Conservation (phyloP, 805 yeast species). For the Wickerhamiella vanderwaltii region DNA sequence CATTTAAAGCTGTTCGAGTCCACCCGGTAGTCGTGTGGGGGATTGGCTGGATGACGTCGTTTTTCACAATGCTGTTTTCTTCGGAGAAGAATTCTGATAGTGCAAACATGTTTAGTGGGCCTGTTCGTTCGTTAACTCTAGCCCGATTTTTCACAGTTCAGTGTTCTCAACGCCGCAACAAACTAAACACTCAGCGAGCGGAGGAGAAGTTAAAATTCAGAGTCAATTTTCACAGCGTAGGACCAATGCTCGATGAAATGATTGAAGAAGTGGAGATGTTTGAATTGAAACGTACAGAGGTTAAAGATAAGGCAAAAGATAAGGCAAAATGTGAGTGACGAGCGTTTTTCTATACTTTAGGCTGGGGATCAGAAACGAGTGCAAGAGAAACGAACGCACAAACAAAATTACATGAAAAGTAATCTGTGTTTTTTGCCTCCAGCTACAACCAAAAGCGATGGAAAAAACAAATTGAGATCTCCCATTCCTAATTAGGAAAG, state of each 20-base stretch:
- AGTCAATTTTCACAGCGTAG: constrained; percentile 17
- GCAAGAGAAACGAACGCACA: too few species aligned
- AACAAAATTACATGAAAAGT: too few species aligned
- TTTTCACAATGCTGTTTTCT: constrained; percentile 7
- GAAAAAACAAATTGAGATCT: too few species aligned
- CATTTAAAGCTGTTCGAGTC: constrained; percentile 14
- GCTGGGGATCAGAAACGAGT: too few species aligned
- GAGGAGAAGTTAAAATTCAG: constrained; percentile 16
- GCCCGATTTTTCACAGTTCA: constrained; percentile 22
- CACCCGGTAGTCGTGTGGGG: constrained; percentile 20
- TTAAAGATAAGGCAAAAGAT: too few species aligned
- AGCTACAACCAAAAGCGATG: too few species aligned
- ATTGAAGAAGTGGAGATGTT: constrained; percentile 15
- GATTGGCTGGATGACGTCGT: constrained; percentile 14
- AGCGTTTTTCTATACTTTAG: too few species aligned
- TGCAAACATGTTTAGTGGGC: constrained; percentile 15
- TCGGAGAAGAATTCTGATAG: neutral
- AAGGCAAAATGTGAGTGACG: too few species aligned
- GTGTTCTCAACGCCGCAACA: constrained; percentile 21
- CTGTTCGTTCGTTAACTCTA: constrained; percentile 18
- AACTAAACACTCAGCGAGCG: constrained; percentile 15
- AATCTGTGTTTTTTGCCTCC: too few species aligned
- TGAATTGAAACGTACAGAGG: neutral
- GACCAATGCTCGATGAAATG: constrained; percentile 20
- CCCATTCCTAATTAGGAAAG: too few species aligned